These are phyloP conservation scores for Lentinula aciculospora DNA, from an alignment of 768 basidiomycete genomes.

Conservation along the genomic window DNA sequence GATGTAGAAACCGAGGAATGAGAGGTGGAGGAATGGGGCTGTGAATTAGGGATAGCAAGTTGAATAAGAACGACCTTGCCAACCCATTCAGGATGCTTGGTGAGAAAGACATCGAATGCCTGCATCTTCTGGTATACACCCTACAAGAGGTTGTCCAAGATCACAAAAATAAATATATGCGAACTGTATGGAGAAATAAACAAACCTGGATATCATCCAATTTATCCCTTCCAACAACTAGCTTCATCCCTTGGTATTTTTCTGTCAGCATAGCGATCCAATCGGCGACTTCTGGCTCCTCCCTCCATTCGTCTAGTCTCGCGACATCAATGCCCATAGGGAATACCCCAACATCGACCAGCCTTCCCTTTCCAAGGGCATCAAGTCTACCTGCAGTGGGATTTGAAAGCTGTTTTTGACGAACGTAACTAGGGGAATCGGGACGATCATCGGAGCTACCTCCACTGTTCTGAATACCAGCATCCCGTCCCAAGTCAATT, in stretches of 20 bases:
- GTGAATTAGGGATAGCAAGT: constrained; percentile 40
- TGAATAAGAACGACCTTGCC: constrained; percentile 83
- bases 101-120: constrained; percentile 79
- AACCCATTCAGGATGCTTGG: constrained; percentile 73
- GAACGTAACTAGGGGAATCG: background rate
- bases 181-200: background rate
- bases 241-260: constrained; percentile 80
- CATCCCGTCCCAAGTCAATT: constrained; percentile 8
- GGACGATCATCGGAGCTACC: background rate
- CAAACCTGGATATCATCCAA: constrained; percentile 74
- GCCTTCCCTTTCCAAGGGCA: constrained; percentile 40
- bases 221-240: constrained; percentile 86
- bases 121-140: constrained; percentile 81
- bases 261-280: constrained; percentile 79
- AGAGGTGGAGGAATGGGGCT: background rate
- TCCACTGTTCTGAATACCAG: background rate
- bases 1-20: background rate
- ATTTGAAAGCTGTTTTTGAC: background rate
- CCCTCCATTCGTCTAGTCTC: constrained; percentile 62
- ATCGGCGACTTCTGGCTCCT: constrained; percentile 71
- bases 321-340: constrained; percentile 86
- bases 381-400: background rate
- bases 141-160: constrained; percentile 17
- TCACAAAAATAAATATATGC: background rate
- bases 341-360: constrained; percentile 85